Evolutionary conservation across 2,329 filamentous ascomycete species (phyloP), one percentile per base, ranked within the genome.

Genomic region (Exophiala xenobiotica): DNA sequence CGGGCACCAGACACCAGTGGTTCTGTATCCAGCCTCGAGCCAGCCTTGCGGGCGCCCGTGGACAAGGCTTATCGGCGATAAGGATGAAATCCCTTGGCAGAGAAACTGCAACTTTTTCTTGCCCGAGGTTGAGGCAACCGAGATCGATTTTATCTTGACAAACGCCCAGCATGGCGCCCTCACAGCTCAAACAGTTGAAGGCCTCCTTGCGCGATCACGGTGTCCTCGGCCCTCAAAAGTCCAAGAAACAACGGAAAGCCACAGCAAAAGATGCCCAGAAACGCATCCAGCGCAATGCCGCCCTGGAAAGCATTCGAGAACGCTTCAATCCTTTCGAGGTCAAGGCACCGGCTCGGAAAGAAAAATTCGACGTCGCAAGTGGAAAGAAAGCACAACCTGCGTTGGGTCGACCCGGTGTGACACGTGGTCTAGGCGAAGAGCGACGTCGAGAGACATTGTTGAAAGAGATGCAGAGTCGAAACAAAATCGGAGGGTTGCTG

Each of bases 291-390:
- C 83, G 87, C 65, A 82, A 86, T 65, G 85, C 83, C 49, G 88
- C 90, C 12, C 78, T 99, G 57, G 84, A 88, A 62, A 83, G 82
- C 51, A 96, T 99, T 67, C 87, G 93, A 66, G 91, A 97, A 65
- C 87, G 91, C 61, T 97, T 97, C 80, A 99, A 99, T 68, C 93
- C 93, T 0, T 99, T 99, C 71, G 93, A 99, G 67, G 82, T 96
- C 68, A 95, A 95, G 71, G 83, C 87, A 52, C 83, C 86, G 33
- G 78, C 85, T 1, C 80, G 86, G 53, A 87, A 85, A 0, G 84
- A 84, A 50, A 97, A 97, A 65, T 95, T 95, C 59, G 85, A 92
- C 37, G 86, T 91, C 38, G 90, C 88, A 0, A 91, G 79, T 46
- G 82, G 81, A 57, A 80, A 81, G 51, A 77, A 80, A 4, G 70